Evolutionary conservation across 2,329 filamentous ascomycete species (phyloP), one percentile per base, ranked within the genome.

Genomic region (Beauveria scarabaeidicola): DNA sequence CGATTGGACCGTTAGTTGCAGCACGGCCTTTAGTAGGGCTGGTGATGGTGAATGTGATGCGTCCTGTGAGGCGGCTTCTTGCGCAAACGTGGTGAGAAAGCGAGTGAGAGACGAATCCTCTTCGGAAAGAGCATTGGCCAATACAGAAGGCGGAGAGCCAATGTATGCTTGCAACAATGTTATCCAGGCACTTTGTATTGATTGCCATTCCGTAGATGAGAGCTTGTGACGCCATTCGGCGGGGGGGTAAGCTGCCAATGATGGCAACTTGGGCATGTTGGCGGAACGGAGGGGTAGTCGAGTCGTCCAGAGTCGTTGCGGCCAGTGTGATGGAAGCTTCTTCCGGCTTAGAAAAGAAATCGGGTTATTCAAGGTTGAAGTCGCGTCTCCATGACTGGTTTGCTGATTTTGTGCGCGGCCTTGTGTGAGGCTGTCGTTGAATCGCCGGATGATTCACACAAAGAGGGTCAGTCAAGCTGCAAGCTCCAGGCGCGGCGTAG

Each of bases 241-340:
- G 62, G 86, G 81, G 19, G 92, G 93, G 66, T 94, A 91, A 21
- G 88, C 83, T 60, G 88, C 91, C 72, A 97, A 80, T 38, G 86
- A 81, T 46, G 91, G 91, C 52, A 92, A 75, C 58, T 75, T 69
- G 66, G 73, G 66, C 75, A 79, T 79, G 53, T 52, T 36, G 29
- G 29, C 41, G 21, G 17, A 44, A 52, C 47, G 48, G 51, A 53
- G 41, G 41, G 56, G 40, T 52, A 40, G 36, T 43, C 2, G 54
- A 36, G 27, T 19, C 15, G 53, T 55, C 19, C 29, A 11, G 11
- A 11, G 36, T 32, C 27, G n/a, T 32, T 32, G 13, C 27, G 6
- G 9, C 10, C n/a, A 7, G 6, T 8, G 6, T 17, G 10, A 7
- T 23, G 13, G 19, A 21, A 23, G 25, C 8, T 17, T 15, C 11